Evolutionary conservation across 805 yeast genomes (phyloP), one percentile per base, ranked within the genome.

Genomic region (Zygotorulaspora danielsina): DNA sequence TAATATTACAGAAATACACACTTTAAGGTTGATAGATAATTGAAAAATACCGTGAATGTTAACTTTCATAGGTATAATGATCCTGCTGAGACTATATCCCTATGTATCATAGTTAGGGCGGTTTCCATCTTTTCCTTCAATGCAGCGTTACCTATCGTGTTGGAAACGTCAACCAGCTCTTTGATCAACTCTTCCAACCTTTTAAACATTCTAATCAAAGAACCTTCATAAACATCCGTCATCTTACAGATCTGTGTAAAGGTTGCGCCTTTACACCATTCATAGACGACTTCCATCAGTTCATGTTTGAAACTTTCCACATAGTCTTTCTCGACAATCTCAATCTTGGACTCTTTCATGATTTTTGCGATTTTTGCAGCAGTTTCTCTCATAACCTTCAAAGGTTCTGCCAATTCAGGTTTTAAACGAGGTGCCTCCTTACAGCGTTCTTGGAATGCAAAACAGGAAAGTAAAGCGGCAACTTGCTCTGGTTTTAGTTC

Each of bases 181-280:
- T 90, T 78, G 41, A 93, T 69, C 71, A 93, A 73, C 61, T 93
- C 99, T 63, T 93, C 98, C 39, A 93, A 70, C 58, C 98, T 75
- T 63, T 93, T 83, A 70, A 93, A 93, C 79, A 86, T 84, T 61
- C 99, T 79, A 49, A 93, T 90, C 57, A 93, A 73, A 16, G 95
- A 83, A 29, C 99, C 99, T 68, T 93, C 99, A 53, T 90, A 93
- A 31, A 93, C 97, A 59, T 93, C 98, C 0, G 98, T 93, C 96
- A 93, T 88, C 64, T 90, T 90, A 69, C 97, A 90, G 47, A 93
- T 90, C 61, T 90, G 96, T 0, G 97, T 90, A 64, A 93, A 93
- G 0, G 93, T 70, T 5, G 96, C 96, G 13, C 97, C 97, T 59
- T 83, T 81, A 63, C 96, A 87, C 99, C 99, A 93, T 34, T 90